These are phyloP conservation scores for Blastobotrys arbuscula DNA, from an alignment of 1,139 yeast genomes.

Conservation along the genomic window DNA sequence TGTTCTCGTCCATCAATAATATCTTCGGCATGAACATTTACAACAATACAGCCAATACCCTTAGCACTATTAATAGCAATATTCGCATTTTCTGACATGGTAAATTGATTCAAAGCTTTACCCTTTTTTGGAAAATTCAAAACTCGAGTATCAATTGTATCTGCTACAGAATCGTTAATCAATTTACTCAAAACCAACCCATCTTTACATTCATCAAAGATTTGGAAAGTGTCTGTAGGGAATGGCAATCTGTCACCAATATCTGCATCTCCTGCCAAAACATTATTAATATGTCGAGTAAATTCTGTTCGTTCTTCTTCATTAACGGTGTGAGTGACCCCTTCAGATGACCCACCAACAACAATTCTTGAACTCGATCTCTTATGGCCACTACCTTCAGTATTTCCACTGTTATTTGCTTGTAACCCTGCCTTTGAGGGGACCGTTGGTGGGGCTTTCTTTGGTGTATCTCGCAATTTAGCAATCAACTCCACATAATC, in stretches of 20 bases:
- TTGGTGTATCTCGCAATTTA: slow-evolving; percentile 32
- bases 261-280: slow-evolving; percentile 82
- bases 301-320: slow-evolving; percentile 96
- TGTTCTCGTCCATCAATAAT: slow-evolving; percentile 97
- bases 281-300: slow-evolving; percentile 91
- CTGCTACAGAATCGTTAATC: slow-evolving; percentile 96
- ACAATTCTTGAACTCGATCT: slow-evolving; percentile 47
- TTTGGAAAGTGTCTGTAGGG: slow-evolving; percentile 90
- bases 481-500: slow-evolving; percentile 77
- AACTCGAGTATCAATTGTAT: slow-evolving; percentile 97
- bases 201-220: slow-evolving; percentile 94
- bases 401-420: slow-evolving; percentile 7
- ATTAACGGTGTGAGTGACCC: slow-evolving; percentile 94
- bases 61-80: slow-evolving; percentile 97
- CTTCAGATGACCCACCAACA: slow-evolving; percentile 76
- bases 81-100: slow-evolving; percentile 94
- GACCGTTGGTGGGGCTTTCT: slow-evolving; percentile 18
- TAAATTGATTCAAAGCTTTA: slow-evolving; percentile 85
- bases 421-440: slow-evolving; percentile 20
- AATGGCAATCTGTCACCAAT: slow-evolving; percentile 84
- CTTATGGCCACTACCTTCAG: slow-evolving; percentile 15
- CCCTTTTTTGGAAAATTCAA: slow-evolving; percentile 79
- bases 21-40: slow-evolving; percentile 95
- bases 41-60: slow-evolving; percentile 97
- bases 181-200: slow-evolving; percentile 89